Evolutionary conservation across 345 rosid genomes (phyloP).

Genomic region (Linum lewisii): DNA sequence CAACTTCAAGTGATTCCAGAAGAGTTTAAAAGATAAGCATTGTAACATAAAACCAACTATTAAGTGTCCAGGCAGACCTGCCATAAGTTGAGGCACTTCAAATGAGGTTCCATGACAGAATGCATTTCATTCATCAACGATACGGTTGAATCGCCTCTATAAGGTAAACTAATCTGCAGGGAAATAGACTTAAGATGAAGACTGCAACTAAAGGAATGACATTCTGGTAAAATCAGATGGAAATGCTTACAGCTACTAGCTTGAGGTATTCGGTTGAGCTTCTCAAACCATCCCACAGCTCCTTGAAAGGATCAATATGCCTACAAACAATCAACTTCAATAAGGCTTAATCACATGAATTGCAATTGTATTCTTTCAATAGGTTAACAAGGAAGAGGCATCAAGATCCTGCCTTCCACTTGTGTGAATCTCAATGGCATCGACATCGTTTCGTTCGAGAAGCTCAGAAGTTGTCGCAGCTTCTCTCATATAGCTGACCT

Average conservation of each 20-base stretch:
- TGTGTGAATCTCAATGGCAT: conserved; percentile 58
- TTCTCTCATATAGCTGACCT: conserved; percentile 37
- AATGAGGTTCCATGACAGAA: conserved; percentile 36
- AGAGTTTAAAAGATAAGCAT: background rate
- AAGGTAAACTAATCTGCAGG: conserved; percentile 45
- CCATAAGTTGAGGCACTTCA: conserved; percentile 46
- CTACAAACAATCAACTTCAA: conserved; percentile 13
- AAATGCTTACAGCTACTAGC: conserved; percentile 44
- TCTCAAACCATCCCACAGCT: conserved; percentile 42
- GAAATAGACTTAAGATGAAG: background rate
- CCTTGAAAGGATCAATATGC: conserved; percentile 30
- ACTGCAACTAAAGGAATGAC: background rate
- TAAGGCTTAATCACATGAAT: background rate
- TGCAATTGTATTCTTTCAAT: background rate
- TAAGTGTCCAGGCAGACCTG: conserved; percentile 25
- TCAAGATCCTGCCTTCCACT: conserved; percentile 34
- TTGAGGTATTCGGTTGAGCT: conserved; percentile 30
- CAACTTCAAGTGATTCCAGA: conserved; percentile 25
- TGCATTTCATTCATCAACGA: conserved; percentile 41
- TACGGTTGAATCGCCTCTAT: conserved; percentile 34
- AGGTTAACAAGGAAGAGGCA: background rate
- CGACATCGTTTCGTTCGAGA: conserved; percentile 32
- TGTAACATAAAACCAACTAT: background rate
- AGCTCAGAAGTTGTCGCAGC: conserved; percentile 41
- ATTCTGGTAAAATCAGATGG: background rate